A percentile compares a stretch with the other conserved stretches of the same genome.
Evolutionary conservation across 768 basidiomycete species (phyloP).

Genomic region (Russula sp.): DNA sequence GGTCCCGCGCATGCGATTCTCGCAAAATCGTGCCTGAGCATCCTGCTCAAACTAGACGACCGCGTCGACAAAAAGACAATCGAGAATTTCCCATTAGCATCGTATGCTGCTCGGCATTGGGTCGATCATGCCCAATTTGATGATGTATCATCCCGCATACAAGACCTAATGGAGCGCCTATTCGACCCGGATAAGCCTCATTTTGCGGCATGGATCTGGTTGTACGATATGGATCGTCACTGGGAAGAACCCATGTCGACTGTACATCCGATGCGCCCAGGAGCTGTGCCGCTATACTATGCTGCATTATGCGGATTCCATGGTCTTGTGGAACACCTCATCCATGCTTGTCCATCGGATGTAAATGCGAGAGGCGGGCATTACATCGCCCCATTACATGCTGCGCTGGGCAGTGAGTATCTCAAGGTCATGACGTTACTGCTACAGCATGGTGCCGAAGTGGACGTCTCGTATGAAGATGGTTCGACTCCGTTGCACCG

Average conservation of each 20-base stretch:
- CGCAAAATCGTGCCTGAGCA: not conserved
- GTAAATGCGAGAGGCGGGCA: not conserved
- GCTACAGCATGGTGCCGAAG: not conserved
- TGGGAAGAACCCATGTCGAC: not conserved
- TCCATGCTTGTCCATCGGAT: no score
- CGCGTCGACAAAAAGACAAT: not conserved
- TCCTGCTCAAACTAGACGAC: not conserved
- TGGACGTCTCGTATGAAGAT: not conserved
- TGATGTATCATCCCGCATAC: not conserved
- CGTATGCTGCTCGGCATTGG: conserved; percentile 9
- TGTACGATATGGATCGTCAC: not conserved
- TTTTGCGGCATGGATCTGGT: conserved; percentile 11
- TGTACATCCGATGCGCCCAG: not conserved
- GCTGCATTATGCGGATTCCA: no score
- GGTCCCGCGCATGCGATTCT: not conserved
- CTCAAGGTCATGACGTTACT: not conserved
- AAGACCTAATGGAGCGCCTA: not conserved
- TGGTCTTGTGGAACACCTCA: no score
- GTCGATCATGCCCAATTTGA: not conserved
- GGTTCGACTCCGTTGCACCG: not conserved
- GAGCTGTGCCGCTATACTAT: no score
- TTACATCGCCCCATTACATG: not conserved
- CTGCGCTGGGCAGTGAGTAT: not conserved
- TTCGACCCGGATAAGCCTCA: not conserved
- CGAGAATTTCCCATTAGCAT: not conserved